Base-by-base conservation (phyloP, 106 monocot genomes). In the Dendrobium chrysotoxum region DNA sequence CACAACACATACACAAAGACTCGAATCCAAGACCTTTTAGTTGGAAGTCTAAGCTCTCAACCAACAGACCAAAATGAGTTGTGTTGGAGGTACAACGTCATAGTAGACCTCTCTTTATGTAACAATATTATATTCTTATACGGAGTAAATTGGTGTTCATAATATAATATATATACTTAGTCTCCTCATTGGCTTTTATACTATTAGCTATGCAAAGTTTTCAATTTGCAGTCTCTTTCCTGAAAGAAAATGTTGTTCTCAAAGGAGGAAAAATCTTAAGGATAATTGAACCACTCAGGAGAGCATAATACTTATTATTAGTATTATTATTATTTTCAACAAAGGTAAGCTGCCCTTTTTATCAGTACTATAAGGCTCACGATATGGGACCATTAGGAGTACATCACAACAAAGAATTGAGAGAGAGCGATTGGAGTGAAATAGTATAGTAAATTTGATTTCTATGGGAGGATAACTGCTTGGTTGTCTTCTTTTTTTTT, bases 361-460 rank as follows among this genome's bases (percentile, higher is more conserved):
- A 70, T 70, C 70, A 70, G 70, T 70, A 70, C 70, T 16, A 38
- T 16, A 70, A 30, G 70, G 70, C 8, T 70, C 70, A 70, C 35
- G 31, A 70, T 35, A 35, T 31, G 70, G 70, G 70, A 13, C 70
- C 70, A 70, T 28, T n/a, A n/a, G n/a, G 15, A 15, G 16, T 16
- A 30, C 31, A 31, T 70, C 70, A 70, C n/a, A 12, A 30, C 31
- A 30, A 70, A 70, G 31, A 9, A 70, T 30, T 70, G 31, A 70
- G 17, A 70, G 13, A 70, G 17, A 70, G 31, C 13, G 70, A 70
- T 70, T 70, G 70, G 70, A 70, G 70, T 70, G 70, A 28, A 70
- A 70, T 30, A 0, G 31, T 35, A n/a, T 12, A 4, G 31, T 3
- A 16, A 65, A 65, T 65, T 65, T 21, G 2, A 65, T 65, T 35